Evolutionary conservation across 768 basidiomycete species (phyloP).

Genomic region (Lanmaoa rubissima): DNA sequence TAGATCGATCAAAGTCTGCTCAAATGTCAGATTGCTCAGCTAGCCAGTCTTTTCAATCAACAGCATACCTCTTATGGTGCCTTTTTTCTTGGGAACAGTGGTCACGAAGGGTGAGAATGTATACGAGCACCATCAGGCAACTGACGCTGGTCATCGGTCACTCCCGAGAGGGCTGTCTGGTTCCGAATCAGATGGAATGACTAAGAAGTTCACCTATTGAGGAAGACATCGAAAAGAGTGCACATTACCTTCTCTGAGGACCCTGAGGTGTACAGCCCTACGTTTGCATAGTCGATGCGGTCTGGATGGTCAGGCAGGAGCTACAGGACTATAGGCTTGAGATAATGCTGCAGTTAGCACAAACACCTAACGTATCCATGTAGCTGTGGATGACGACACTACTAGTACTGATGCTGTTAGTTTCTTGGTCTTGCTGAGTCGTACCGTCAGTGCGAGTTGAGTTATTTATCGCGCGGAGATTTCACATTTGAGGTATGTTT

Average conservation of each 20-base stretch:
- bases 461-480: not conserved
- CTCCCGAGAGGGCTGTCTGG: not conserved
- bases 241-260: no score
- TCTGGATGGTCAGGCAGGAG: no score
- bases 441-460: not conserved
- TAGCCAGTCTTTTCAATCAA: not conserved
- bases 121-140: not conserved
- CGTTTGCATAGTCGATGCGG: no score
- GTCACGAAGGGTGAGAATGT: not conserved
- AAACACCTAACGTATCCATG: no score
- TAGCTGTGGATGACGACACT: no score
- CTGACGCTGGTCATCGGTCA: not conserved
- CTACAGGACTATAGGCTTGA: no score
- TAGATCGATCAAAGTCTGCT: not conserved
- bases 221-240: no score
- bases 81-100: not conserved
- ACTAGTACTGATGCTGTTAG: no score
- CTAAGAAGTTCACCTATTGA: no score
- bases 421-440: no score
- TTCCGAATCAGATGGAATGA: not conserved
- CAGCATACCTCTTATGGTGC: not conserved
- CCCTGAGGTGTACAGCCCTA: no score
- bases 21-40: not conserved
- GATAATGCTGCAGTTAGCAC: no score
- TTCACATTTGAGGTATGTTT: conserved; percentile 11